These are phyloP conservation scores for Colletotrichum caudatum DNA, from an alignment of 2,329 filamentous ascomycete genomes.

Conservation along the genomic window DNA sequence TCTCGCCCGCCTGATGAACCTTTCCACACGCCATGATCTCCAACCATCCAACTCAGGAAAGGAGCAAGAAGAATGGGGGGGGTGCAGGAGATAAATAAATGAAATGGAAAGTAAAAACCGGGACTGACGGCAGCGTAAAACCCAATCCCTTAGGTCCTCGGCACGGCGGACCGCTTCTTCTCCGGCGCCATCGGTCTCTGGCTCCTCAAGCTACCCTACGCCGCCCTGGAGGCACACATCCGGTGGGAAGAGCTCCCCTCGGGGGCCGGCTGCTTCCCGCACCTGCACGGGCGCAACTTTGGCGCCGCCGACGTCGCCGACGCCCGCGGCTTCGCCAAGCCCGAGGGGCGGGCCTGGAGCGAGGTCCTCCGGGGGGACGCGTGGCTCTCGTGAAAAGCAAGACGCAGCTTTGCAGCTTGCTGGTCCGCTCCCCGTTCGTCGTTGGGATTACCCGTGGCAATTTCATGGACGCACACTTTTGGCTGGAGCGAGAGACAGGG, in stretches of 20 bases:
- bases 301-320: slow-evolving; percentile 64
- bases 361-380: slow-evolving; percentile 54
- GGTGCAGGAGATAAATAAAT: no score
- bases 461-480: not conserved
- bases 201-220: slow-evolving; percentile 66
- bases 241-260: slow-evolving; percentile 69
- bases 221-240: slow-evolving; percentile 56
- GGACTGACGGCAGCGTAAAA: not conserved
- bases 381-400: slow-evolving; percentile 51
- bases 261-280: slow-evolving; percentile 62
- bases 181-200: slow-evolving; percentile 54
- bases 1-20: not conserved
- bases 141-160: slow-evolving; percentile 53
- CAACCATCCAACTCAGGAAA: not conserved
- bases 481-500: not conserved
- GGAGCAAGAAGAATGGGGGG: not conserved
- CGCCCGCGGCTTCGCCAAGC: slow-evolving; percentile 59
- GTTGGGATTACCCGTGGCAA: not conserved
- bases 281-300: slow-evolving; percentile 68
- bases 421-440: not conserved
- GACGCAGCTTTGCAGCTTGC: not conserved
- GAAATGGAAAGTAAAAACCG: not conserved
- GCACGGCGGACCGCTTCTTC: slow-evolving; percentile 61
- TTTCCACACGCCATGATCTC: not conserved
- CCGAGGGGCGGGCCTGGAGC: slow-evolving; percentile 60